Evolutionary conservation across 345 rosid species (phyloP).

Genomic region (Jatropha curcas): DNA sequence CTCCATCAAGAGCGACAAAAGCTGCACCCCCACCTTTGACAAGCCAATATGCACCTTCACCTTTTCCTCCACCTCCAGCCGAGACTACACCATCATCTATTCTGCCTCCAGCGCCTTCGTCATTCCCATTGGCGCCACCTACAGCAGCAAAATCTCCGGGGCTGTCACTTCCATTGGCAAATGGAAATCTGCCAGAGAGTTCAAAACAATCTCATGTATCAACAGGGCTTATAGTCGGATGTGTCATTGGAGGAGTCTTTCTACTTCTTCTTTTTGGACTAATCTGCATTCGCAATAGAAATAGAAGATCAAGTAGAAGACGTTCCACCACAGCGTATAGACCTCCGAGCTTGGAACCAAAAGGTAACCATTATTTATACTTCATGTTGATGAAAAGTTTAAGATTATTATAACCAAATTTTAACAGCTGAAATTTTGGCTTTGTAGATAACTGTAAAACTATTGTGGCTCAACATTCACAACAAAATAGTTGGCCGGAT

Average conservation of each 20-base stretch:
- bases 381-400: not conserved
- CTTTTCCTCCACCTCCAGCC: constrained; percentile 8
- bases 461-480: constrained; percentile 3
- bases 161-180: constrained; percentile 14
- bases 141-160: constrained; percentile 4
- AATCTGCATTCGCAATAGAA: constrained; percentile 17
- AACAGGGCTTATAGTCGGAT: constrained; percentile 23
- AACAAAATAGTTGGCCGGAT: constrained; percentile 11
- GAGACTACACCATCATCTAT: not conserved
- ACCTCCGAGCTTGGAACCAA: not conserved
- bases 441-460: not conserved
- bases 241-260: constrained; percentile 28
- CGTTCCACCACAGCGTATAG: not conserved
- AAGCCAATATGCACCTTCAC: constrained; percentile 17
- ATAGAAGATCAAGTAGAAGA: constrained; percentile 20
- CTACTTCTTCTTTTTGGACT: constrained; percentile 26
- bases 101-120: not conserved
- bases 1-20: not conserved
- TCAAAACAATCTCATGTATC: constrained; percentile 18
- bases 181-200: constrained; percentile 21
- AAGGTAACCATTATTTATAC: constrained; percentile 11
- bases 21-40: constrained; percentile 6
- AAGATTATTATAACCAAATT: too few relatives aligned
- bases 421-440: not conserved
- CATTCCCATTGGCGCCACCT: not conserved